A percentile compares a stretch with the other conserved stretches of the same genome.
phyloP scores from a whole-genome alignment of 2,329 filamentous ascomycete genomes.

The Cadophora sp. region DNA sequence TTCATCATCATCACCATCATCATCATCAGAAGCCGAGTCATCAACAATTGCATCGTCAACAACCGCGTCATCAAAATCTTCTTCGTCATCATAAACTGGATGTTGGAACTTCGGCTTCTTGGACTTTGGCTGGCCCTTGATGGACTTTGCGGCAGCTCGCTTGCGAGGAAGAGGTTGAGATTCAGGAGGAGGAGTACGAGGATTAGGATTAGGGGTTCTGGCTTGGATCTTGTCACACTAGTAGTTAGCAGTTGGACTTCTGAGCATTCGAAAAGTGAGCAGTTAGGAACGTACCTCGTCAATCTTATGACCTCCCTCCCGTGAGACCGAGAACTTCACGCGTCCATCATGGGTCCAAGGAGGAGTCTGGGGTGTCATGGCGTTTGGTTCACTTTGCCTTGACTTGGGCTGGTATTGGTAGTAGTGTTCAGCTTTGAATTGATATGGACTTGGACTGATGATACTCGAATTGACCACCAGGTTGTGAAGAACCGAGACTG shows the following conservation, averaged over 20 bases:
- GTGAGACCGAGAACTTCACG: background rate
- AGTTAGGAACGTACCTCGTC: background rate
- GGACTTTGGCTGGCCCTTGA: background rate
- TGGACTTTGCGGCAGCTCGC: background rate
- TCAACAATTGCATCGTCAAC: background rate
- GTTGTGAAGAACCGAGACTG: no score
- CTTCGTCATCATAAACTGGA: background rate
- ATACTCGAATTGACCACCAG: no score
- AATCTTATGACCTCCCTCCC: background rate
- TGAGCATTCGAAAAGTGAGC: background rate
- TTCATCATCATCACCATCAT: background rate
- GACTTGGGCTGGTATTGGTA: background rate
- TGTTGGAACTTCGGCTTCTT: constrained; percentile 1
- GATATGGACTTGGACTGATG: no score
- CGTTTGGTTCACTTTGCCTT: background rate
- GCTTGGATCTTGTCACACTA: background rate
- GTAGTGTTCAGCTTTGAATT: no score
- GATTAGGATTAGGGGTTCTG: background rate
- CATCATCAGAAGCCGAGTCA: no score
- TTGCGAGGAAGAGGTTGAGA: background rate
- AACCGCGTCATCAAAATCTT: no score
- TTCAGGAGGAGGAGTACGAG: background rate
- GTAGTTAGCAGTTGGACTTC: background rate
- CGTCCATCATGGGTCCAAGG: background rate
- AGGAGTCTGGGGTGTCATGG: background rate